Evolutionary conservation across 2,329 filamentous ascomycete genomes (phyloP).

Genomic region (Daldinia sp.): DNA sequence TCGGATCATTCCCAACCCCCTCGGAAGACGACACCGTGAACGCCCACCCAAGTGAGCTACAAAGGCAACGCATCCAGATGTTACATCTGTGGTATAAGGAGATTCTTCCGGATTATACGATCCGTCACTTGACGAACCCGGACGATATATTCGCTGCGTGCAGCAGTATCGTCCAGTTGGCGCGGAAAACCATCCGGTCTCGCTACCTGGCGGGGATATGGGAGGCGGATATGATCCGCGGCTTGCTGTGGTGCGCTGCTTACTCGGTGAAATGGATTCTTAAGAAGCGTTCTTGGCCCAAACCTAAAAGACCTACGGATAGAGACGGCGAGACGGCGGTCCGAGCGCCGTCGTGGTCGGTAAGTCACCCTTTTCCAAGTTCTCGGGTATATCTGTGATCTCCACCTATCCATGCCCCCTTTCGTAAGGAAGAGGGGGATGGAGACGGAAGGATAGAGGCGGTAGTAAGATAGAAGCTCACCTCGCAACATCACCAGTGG

Average conservation of each 20-base stretch:
- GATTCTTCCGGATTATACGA: slow-evolving; percentile 24
- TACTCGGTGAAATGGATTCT: neutral
- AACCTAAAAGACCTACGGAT: slow-evolving; percentile 12
- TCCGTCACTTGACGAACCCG: slow-evolving; percentile 26
- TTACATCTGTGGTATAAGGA: slow-evolving; percentile 34
- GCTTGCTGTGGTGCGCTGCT: slow-evolving; percentile 34
- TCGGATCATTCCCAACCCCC: slow-evolving; percentile 5
- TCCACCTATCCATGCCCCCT: neutral
- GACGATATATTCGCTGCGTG: slow-evolving; percentile 37
- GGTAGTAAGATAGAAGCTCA: neutral
- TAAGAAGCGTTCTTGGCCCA: neutral
- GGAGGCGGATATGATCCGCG: slow-evolving; percentile 39
- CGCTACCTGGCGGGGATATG: slow-evolving; percentile 39
- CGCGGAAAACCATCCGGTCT: slow-evolving; percentile 26
- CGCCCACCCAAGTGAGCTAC: neutral
- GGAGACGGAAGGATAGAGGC: neutral
- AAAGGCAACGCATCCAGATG: slow-evolving; percentile 3
- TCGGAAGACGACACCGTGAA: neutral
- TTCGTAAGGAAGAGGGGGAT: neutral
- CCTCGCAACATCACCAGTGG: slow-evolving; percentile 22
- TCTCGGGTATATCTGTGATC: neutral
- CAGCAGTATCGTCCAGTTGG: slow-evolving; percentile 34
- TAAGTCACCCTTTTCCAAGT: slow-evolving; percentile 1
- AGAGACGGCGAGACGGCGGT: slow-evolving; percentile 3
- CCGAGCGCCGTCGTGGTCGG: slow-evolving; percentile 38